Base-by-base conservation (phyloP, 352 stramenopile species). In the Phytophthora agathidicida region DNA sequence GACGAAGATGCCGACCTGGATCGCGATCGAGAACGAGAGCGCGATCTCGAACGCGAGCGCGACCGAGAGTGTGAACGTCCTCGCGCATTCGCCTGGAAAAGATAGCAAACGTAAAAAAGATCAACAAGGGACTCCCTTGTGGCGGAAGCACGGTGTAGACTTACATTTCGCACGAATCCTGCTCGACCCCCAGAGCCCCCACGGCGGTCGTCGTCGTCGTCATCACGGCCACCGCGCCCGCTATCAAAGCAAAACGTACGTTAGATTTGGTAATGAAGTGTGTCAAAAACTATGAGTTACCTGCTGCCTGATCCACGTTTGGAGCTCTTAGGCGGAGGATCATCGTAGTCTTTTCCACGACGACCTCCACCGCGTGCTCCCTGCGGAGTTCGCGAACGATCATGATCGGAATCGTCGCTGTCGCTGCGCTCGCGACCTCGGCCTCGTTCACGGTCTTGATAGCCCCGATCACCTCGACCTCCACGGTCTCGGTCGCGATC, bases 1-100 rank as follows among this genome's bases (percentile, higher is more conserved):
- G 83, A 93, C 2, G 81, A 72, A 33, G 84, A 93, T 13, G 68
- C 70, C n/a, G 84, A 91, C 28, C 70, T 71, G 17, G 74, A 88
- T 10, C 48, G 65, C 5, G 78, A 88, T 4, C 70, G 69, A 8
- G 75, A 86, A 1, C 72, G 65, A n/a, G 77, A 87, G 11, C 69
- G 72, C 26, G 77, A 86, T 22, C 59, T 61, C 3, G 77, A 89
- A 8, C 64, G 67, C 1, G 70, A 87, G 10, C 66, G 69, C 9
- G 75, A 86, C 1, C 67, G 58, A 6, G 75, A 87, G 5, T 51
- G 43, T 2, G 73, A 80, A 2, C 73, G 75, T 19, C 73, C 71
- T 36, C 79, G 77, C 11, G 68, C 58, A 42, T 45, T 63, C 10
- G 55, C 52, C 61, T 84, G 60, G 30, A 7, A 52, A 8, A 6